Evolutionary conservation across 1,139 yeast species (phyloP).

Genomic region (Yamadazyma buinensis): DNA sequence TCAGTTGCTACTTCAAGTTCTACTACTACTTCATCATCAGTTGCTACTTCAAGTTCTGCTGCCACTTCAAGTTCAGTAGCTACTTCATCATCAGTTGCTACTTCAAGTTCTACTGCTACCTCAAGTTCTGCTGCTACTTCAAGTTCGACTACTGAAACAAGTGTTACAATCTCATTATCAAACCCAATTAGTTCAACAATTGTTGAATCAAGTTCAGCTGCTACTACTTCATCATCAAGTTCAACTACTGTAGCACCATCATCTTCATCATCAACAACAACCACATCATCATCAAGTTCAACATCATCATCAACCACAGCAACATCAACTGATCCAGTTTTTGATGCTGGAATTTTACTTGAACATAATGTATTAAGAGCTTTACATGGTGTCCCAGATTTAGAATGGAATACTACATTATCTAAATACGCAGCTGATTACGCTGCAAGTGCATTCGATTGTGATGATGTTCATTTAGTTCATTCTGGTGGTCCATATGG

Average conservation of each 20-base stretch:
- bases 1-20: constrained; percentile 15
- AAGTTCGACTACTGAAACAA: constrained; percentile 17
- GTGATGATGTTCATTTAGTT: constrained; percentile 50
- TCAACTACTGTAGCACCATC: constrained; percentile 18
- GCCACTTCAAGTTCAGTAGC: constrained; percentile 14
- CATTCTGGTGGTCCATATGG: constrained; percentile 56
- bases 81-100: constrained; percentile 11
- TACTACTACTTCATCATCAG: constrained; percentile 11
- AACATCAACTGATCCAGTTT: constrained; percentile 16
- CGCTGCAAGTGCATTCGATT: constrained; percentile 40
- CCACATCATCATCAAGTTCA: constrained; percentile 11
- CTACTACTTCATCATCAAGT: constrained; percentile 11
- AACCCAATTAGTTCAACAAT: constrained; percentile 8
- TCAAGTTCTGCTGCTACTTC: constrained; percentile 8
- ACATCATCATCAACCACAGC: constrained; percentile 13
- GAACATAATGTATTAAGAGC: constrained; percentile 55
- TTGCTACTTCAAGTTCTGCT: constrained; percentile 8
- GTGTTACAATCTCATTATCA: constrained; percentile 10
- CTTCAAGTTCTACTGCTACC: constrained; percentile 11
- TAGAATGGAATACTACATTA: constrained; percentile 47
- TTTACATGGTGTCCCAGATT: constrained; percentile 44
- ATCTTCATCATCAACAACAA: constrained; percentile 12
- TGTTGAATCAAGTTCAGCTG: not conserved
- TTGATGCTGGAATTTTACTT: constrained; percentile 33
- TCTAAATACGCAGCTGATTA: constrained; percentile 46